A percentile compares a stretch with the other conserved stretches of the same genome.
Conservation (phyloP, 495 filamentous ascomycete genomes). For the Podospora conica region DNA sequence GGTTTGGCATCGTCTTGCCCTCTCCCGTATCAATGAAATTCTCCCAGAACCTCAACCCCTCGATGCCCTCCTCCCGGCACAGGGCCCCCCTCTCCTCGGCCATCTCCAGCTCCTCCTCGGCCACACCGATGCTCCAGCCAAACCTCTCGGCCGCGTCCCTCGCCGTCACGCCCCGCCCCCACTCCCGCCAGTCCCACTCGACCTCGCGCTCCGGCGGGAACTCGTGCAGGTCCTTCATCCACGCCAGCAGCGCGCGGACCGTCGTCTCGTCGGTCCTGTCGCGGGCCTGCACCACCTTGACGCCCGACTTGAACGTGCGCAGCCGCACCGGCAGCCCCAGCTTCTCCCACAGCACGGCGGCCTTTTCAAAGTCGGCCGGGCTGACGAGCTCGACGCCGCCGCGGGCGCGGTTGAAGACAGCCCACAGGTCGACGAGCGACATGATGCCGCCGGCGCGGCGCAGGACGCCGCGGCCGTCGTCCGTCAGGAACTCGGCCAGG, state of each 20-base stretch:
- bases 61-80: constrained; percentile 77
- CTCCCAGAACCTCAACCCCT: constrained; percentile 76
- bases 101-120: constrained; percentile 93
- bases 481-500: constrained; percentile 87
- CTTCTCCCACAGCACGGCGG: constrained; percentile 80
- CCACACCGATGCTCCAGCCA: constrained; percentile 98
- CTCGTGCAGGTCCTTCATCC: constrained; percentile 67
- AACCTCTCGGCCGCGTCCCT: constrained; percentile 86
- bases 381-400: constrained; percentile 93
- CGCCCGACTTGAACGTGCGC: constrained; percentile 81
- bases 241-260: constrained; percentile 63
- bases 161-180: constrained; percentile 81
- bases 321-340: constrained; percentile 80
- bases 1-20: constrained; percentile 21
- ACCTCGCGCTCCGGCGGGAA: constrained; percentile 57
- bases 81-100: constrained; percentile 80
- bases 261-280: constrained; percentile 92
- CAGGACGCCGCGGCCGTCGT: constrained; percentile 77
- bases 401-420: constrained; percentile 91
- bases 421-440: constrained; percentile 93
- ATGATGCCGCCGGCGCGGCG: constrained; percentile 86
- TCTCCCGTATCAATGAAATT: constrained; percentile 53
- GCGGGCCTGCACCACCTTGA: constrained; percentile 82
- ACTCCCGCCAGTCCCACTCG: constrained; percentile 67
- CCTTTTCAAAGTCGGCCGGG: constrained; percentile 85